phyloP scores from a whole-genome alignment of 768 basidiomycete genomes.

The Leucocoprinus sp. region DNA sequence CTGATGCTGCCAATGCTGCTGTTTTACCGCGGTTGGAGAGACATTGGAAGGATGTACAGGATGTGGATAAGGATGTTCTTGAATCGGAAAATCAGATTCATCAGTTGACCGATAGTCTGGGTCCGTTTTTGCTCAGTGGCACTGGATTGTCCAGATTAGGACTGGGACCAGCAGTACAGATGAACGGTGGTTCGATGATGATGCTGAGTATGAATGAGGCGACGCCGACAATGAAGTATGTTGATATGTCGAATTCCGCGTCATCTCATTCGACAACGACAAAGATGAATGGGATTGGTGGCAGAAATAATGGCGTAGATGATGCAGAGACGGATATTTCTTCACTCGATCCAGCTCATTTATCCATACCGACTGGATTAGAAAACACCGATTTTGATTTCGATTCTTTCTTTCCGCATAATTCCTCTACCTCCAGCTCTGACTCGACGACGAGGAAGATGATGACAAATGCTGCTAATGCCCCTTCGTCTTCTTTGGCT shows the following conservation, averaged over 20 bases:
- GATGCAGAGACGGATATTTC: conserved; percentile 6
- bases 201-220: too few relatives aligned
- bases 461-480: neutral
- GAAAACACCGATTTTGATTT: conserved; percentile 20
- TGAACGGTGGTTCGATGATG: neutral
- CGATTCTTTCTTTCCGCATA: conserved; percentile 22
- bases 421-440: too few relatives aligned
- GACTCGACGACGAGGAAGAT: neutral
- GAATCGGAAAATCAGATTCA: conserved; percentile 61
- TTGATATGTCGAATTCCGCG: too few relatives aligned
- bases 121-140: too few relatives aligned
- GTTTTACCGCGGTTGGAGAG: conserved; percentile 34
- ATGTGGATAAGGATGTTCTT: conserved; percentile 68
- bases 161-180: neutral
- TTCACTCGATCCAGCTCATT: neutral
- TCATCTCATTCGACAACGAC: neutral
- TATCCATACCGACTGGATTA: neutral
- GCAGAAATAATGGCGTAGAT: too few relatives aligned
- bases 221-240: neutral
- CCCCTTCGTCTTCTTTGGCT: neutral
- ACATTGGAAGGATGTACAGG: conserved; percentile 50
- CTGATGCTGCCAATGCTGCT: conserved; percentile 21
- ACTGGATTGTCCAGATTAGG: neutral
- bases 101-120: conserved; percentile 46
- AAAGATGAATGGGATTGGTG: too few relatives aligned